A percentile compares a stretch with the other conserved stretches of the same genome.
phyloP scores from a whole-genome alignment of 1,284 basidiomycete genomes.

The Omphalotus olearius region DNA sequence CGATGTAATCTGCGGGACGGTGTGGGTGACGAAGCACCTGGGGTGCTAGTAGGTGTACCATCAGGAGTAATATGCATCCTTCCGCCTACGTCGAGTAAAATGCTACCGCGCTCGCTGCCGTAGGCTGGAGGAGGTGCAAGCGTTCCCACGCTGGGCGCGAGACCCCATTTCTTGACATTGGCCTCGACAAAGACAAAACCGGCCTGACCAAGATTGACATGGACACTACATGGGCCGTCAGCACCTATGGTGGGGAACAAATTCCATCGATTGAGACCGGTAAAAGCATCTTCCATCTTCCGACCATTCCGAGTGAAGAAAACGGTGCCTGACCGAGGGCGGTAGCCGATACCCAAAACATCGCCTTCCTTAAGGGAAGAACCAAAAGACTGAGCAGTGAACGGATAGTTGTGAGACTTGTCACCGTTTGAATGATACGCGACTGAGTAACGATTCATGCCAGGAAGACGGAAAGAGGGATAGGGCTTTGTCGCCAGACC shows the following conservation, averaged over 20 bases:
- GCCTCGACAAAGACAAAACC: conserved; percentile 98
- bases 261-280: conserved; percentile 85
- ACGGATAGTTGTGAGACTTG: conserved; percentile 97
- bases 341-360: conserved; percentile 89
- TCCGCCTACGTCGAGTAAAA: conserved; percentile 86
- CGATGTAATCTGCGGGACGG: conserved; percentile 57
- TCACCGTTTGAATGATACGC: conserved; percentile 97
- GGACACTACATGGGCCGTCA: conserved; percentile 90
- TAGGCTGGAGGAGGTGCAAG: conserved; percentile 94
- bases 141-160: conserved; percentile 93
- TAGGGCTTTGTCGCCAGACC: conserved; percentile 95
- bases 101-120: conserved; percentile 91
- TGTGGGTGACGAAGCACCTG: conserved; percentile 44
- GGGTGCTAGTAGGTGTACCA: conserved; percentile 39
- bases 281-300: conserved; percentile 91
- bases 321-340: conserved; percentile 91
- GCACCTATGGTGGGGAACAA: conserved; percentile 94
- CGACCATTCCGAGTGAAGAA: conserved; percentile 96
- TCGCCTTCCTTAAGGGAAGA: conserved; percentile 89
- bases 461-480: conserved; percentile 89
- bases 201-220: conserved; percentile 93
- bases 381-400: conserved; percentile 85
- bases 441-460: conserved; percentile 86
- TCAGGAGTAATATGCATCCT: conserved; percentile 41
- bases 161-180: conserved; percentile 97